Conservation (phyloP, 169 alveolate genomes). For the Plasmodium adleri region DNA sequence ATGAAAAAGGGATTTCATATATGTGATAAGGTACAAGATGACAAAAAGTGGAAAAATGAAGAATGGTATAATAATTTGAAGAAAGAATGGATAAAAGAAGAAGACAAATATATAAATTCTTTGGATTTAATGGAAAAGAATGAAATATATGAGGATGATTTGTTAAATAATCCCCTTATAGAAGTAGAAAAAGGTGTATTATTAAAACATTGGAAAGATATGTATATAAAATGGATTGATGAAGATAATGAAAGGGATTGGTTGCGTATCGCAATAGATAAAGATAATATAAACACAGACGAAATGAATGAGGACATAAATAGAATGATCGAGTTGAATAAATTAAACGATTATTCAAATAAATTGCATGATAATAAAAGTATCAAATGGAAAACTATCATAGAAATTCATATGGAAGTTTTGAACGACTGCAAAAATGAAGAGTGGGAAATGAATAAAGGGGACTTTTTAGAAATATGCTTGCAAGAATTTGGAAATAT, state of each 20-base stretch:
- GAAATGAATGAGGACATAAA: background rate
- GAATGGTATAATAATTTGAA: background rate
- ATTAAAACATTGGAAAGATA: background rate
- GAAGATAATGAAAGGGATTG: background rate
- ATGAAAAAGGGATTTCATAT: too few species aligned
- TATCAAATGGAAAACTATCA: background rate
- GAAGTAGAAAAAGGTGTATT: background rate
- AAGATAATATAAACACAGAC: background rate
- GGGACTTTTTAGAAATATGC: background rate
- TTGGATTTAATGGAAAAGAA: background rate
- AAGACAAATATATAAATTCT: background rate
- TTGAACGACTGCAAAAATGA: background rate
- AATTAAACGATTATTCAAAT: background rate
- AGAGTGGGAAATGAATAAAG: background rate
- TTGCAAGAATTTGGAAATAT: conserved; percentile 1
- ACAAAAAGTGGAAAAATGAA: background rate
- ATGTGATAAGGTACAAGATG: too few species aligned
- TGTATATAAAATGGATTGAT: background rate
- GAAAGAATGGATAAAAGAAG: conserved; percentile 1
- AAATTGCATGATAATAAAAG: background rate
- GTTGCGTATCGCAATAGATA: background rate
- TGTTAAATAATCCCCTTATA: background rate
- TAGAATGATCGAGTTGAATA: background rate
- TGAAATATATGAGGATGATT: background rate
- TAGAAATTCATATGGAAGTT: background rate